phyloP scores from a whole-genome alignment of 2,329 filamentous ascomycete genomes.

The Monilinia vaccinii-corymbosi region DNA sequence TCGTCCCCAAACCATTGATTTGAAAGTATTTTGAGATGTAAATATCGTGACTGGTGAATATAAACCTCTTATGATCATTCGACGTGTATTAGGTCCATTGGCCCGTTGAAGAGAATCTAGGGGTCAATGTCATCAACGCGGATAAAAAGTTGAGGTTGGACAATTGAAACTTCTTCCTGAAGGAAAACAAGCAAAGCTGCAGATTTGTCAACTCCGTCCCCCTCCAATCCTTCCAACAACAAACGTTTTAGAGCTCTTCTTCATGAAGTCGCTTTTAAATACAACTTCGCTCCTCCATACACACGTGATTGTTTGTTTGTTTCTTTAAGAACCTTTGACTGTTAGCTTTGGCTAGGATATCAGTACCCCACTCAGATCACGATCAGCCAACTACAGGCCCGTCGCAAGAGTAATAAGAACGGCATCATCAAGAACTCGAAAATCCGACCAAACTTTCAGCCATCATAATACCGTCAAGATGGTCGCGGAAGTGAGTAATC shows the following conservation, averaged over 20 bases:
- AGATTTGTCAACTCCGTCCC: background rate
- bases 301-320: constrained; percentile 8
- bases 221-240: background rate
- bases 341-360: background rate
- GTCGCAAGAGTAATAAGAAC: background rate
- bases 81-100: too few species aligned
- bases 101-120: background rate
- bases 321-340: background rate
- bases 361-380: constrained; percentile 6
- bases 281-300: background rate
- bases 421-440: constrained; percentile 2
- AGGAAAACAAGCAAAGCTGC: background rate
- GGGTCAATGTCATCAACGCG: background rate
- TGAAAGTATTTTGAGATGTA: background rate
- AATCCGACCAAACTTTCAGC: constrained; percentile 3
- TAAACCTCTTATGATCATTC: background rate
- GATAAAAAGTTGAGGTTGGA: background rate
- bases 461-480: constrained; percentile 19
- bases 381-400: constrained; percentile 9
- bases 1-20: constrained; percentile 12
- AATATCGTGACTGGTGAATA: background rate
- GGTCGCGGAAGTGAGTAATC: constrained; percentile 27
- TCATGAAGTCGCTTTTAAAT: background rate
- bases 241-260: background rate
- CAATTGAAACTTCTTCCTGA: background rate